These are phyloP conservation scores for Helenozyma baotianmanensis DNA, from an alignment of 805 yeast genomes.

Conservation along the genomic window DNA sequence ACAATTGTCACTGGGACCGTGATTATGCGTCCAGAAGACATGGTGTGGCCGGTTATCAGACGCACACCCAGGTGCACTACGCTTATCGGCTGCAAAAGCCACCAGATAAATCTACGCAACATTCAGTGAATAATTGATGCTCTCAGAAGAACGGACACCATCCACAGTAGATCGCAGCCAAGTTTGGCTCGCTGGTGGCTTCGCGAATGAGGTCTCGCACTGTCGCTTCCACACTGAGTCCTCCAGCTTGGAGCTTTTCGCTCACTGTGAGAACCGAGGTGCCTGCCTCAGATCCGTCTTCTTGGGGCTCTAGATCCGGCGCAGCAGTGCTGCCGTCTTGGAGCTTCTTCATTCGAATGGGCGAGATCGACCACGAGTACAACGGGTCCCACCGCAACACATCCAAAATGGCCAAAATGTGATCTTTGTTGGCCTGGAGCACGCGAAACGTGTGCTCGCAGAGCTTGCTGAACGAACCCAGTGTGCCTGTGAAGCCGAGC, in stretches of 20 bases:
- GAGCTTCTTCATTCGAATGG: conserved; percentile 53
- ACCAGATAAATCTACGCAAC: too few relatives aligned
- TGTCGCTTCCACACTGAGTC: conserved; percentile 75
- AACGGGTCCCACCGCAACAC: conserved; percentile 90
- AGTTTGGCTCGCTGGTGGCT: conserved; percentile 63
- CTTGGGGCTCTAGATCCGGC: conserved; percentile 18
- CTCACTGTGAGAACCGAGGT: conserved; percentile 71
- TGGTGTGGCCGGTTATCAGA: too few relatives aligned
- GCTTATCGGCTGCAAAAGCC: too few relatives aligned
- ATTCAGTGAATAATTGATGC: too few relatives aligned
- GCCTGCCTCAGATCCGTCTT: conserved; percentile 67
- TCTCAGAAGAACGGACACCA: conserved; percentile 74
- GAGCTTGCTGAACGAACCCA: conserved; percentile 69
- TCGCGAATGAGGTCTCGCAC: conserved; percentile 76
- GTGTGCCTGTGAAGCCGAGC: conserved; percentile 79
- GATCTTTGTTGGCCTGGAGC: conserved; percentile 58
- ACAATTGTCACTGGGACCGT: conserved; percentile 8
- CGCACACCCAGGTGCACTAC: too few relatives aligned
- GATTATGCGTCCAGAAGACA: conserved; percentile 1
- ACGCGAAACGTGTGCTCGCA: conserved; percentile 72
- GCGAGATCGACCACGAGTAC: conserved; percentile 86
- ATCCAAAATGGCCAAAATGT: conserved; percentile 75
- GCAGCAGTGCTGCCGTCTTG: conserved; percentile 36
- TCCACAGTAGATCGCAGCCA: conserved; percentile 75
- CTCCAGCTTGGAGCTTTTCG: conserved; percentile 60